Evolutionary conservation across 768 basidiomycete genomes (phyloP).

Genomic region (Mycena indigotica): DNA sequence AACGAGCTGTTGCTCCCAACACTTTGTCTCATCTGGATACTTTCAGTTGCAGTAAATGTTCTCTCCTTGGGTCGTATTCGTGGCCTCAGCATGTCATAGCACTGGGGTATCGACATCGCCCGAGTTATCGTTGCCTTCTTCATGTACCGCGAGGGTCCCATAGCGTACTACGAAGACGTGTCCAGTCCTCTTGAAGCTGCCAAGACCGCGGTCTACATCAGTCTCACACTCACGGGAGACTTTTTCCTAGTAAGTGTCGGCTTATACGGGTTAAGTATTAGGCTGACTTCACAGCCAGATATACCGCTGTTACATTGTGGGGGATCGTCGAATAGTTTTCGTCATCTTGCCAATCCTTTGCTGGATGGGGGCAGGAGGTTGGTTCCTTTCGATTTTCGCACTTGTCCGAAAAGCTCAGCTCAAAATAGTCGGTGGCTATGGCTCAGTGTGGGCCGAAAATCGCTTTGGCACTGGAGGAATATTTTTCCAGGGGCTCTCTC

Average conservation of each 20-base stretch:
- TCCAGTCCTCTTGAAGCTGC: constrained; percentile 9
- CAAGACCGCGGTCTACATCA: constrained; percentile 9
- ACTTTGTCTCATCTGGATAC: constrained; percentile 5
- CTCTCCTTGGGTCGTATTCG: no score
- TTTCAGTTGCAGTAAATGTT: constrained; percentile 6
- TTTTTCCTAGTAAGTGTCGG: constrained; percentile 10
- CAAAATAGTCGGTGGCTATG: constrained; percentile 10
- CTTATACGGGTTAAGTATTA: background rate
- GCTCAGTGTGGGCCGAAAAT: background rate
- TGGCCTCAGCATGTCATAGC: constrained; percentile 1
- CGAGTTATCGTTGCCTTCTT: constrained; percentile 12
- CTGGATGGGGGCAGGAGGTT: constrained; percentile 7
- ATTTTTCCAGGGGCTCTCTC: constrained; percentile 2
- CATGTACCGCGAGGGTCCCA: background rate
- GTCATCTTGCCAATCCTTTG: constrained; percentile 5
- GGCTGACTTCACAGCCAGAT: constrained; percentile 6
- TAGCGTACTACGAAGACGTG: constrained; percentile 10
- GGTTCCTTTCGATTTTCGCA: background rate
- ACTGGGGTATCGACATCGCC: constrained; percentile 15
- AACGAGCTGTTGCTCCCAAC: constrained; percentile 6
- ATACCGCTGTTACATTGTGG: constrained; percentile 11
- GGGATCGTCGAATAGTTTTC: constrained; percentile 9
- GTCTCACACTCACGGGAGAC: constrained; percentile 9
- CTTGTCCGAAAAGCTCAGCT: background rate
- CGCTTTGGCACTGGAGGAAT: constrained; percentile 1